Percentiles rank a stretch among this genome's conserved stretches.
These are phyloP conservation scores for Hericium erinaceus DNA, from an alignment of 768 basidiomycete species.

Conservation along the genomic window DNA sequence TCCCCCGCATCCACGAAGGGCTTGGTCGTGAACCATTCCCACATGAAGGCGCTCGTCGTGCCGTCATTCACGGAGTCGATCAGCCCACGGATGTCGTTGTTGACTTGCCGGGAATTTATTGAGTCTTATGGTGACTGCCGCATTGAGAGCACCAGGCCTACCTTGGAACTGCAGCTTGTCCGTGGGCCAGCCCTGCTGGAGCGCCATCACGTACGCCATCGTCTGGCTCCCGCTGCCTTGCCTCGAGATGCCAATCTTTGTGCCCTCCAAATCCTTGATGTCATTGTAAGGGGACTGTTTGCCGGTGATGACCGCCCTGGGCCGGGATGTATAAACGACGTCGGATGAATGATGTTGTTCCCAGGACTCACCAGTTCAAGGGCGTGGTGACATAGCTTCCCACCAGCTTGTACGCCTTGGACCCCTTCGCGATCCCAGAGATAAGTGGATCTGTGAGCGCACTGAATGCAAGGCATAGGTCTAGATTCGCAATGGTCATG, in stretches of 20 bases:
- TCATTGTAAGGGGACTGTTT: conserved; percentile 58
- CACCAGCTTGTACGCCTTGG: conserved; percentile 79
- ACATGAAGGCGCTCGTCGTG: conserved; percentile 86
- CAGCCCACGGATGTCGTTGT: conserved; percentile 73
- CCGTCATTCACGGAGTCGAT: conserved; percentile 84
- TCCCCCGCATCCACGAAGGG: conserved; percentile 73
- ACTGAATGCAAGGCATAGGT: conserved; percentile 26
- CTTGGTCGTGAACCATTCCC: conserved; percentile 90
- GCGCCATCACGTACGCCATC: conserved; percentile 93
- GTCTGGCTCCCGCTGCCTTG: conserved; percentile 87
- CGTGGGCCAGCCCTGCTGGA: conserved; percentile 75
- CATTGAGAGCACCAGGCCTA: conserved; percentile 18
- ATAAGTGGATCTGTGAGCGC: conserved; percentile 88
- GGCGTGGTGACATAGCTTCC: conserved; percentile 89
- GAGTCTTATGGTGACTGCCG: not conserved
- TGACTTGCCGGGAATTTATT: conserved; percentile 35
- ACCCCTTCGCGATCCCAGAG: conserved; percentile 87
- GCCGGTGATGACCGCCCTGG: conserved; percentile 90
- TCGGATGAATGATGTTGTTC: no score
- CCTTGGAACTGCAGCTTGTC: conserved; percentile 63
- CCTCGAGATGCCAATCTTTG: conserved; percentile 83
- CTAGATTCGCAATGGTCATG: not conserved
- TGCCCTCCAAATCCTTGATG: conserved; percentile 69
- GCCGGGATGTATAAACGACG: no score
- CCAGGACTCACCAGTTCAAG: conserved; percentile 59